Percentiles rank a stretch among this genome's conserved stretches.
Conservation (phyloP, 2,329 filamentous ascomycete genomes). For the Aspergillus fischeri region DNA sequence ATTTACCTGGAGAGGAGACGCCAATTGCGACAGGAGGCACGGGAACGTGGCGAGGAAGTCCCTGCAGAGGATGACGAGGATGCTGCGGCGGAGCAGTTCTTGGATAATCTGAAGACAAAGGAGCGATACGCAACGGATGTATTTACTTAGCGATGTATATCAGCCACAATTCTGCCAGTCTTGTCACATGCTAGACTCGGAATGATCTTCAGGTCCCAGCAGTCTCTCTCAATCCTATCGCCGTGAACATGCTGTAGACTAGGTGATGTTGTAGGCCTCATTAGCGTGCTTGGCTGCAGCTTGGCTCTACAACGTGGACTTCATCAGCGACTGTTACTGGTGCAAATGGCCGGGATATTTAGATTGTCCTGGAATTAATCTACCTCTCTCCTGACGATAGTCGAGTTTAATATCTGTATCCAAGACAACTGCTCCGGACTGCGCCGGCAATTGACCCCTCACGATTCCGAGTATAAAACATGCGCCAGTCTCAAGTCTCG, state of each 20-base stretch:
- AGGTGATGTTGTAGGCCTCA: not conserved
- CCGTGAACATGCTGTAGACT: not conserved
- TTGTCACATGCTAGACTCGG: not conserved
- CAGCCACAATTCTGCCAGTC: no score
- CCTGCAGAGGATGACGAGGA: not conserved
- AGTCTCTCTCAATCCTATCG: not conserved
- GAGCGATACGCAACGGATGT: not conserved
- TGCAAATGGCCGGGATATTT: not conserved
- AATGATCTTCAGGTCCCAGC: not conserved
- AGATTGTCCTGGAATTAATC: not conserved
- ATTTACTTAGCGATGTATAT: not conserved
- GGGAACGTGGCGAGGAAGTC: not conserved
- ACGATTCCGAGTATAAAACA: not conserved
- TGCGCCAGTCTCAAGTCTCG: not conserved
- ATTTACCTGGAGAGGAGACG: constrained; percentile 29
- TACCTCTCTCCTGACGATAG: not conserved
- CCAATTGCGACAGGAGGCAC: constrained; percentile 40
- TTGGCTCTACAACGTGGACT: not conserved
- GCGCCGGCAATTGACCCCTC: not conserved
- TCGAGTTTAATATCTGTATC: not conserved
- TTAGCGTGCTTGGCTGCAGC: not conserved
- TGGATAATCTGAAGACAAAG: not conserved
- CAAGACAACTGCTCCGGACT: not conserved
- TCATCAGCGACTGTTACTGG: not conserved
- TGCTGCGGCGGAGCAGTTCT: not conserved